A percentile compares a stretch with the other conserved stretches of the same genome.
phyloP scores from a whole-genome alignment of 257 asterid species.

The Lycium barbarum region DNA sequence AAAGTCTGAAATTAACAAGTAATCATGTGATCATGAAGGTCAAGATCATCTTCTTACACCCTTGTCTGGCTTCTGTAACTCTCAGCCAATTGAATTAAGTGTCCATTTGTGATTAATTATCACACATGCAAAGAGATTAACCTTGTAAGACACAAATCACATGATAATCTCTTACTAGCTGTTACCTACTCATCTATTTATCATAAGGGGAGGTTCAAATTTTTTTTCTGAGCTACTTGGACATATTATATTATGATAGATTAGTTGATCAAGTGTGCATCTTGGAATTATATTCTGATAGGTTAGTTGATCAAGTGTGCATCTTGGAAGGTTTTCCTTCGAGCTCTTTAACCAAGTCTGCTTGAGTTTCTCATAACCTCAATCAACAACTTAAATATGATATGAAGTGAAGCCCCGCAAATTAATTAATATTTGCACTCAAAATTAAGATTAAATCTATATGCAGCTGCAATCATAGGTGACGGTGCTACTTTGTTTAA shows the following conservation, averaged over 20 bases:
- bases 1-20: too few species aligned
- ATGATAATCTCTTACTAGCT: neutral
- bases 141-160: neutral
- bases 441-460: too few species aligned
- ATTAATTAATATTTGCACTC: too few species aligned
- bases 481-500: too few species aligned
- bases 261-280: neutral
- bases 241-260: neutral
- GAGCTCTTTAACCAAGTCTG: too few species aligned
- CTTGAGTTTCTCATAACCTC: neutral
- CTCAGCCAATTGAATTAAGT: neutral
- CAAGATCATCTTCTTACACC: neutral
- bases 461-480: neutral
- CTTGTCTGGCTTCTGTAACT: neutral
- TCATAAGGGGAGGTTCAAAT: too few species aligned
- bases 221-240: neutral
- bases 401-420: too few species aligned
- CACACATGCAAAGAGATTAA: neutral
- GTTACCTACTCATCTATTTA: neutral
- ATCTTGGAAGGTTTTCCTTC: neutral
- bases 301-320: neutral
- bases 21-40: neutral
- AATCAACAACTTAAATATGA: neutral
- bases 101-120: neutral
- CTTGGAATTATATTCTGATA: neutral